Base-by-base conservation (phyloP, 495 filamentous ascomycete species). In the Apodospora peruviana region DNA sequence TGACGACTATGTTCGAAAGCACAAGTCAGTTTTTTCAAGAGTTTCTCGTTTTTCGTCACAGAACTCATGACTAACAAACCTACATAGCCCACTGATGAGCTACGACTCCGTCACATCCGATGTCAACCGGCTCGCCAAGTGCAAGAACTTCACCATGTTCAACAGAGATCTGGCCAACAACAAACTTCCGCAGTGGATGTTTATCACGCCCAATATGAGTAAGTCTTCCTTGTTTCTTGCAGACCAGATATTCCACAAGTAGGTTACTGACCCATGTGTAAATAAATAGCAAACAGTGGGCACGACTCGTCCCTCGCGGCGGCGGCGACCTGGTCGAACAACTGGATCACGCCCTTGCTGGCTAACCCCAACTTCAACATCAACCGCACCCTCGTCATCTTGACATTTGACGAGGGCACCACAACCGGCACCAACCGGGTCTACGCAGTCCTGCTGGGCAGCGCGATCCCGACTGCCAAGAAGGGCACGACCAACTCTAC, bases 1-100 rank as follows among this genome's bases (percentile, higher is more conserved):
- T 21, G 81, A 85, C 50, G 74, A 80, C 60, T 90, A 90, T 56
- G 83, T 88, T n/a, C 78, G 86, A 38, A 90, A 89, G 70, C 86
- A 89, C 70, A 85, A 86, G 36, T 38, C 7, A n/a, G 36, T 11
- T 5, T 5, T 9, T 38, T 17, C 9, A n/a, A n/a, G n/a, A n/a
- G 35, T 11, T n/a, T 41, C 5, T 29, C 9, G 5, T 38, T 18
- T 11, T 18, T 38, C 16, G 9, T 11, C 9, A 17, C 36, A 17
- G 5, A 38, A 38, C 8, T 5, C 36, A 38, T 12, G 36, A 38
- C 16, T 38, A 17, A 5, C 16, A 7, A 11, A 38, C 36, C 16
- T 5, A 38, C 36, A 38, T 38, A 38, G 36, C 64, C 84, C 84
- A 0, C 61, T 81, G 12, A 63, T 86, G 21, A 66, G 78, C 47